phyloP scores from a whole-genome alignment of 805 yeast species.

The Wickerhamiella australiensis region DNA sequence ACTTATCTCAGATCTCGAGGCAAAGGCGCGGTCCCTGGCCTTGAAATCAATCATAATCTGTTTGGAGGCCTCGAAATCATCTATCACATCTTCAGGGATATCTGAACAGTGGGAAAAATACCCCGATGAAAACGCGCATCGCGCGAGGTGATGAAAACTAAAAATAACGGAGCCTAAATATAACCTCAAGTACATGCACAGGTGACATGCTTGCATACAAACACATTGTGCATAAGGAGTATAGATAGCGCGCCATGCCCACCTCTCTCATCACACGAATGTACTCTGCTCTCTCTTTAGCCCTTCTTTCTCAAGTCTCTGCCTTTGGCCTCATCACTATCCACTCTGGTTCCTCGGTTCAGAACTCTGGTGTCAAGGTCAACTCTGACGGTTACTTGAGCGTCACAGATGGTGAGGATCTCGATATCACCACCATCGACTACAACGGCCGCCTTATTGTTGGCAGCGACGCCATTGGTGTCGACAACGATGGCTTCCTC shows the following conservation, averaged over 20 bases:
- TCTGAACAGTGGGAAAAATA: too few relatives aligned
- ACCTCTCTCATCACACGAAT: neutral
- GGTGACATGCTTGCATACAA: neutral
- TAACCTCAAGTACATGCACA: too few relatives aligned
- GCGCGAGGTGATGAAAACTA: too few relatives aligned
- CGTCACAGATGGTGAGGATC: neutral
- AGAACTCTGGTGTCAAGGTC: neutral
- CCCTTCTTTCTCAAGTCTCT: slow-evolving; percentile 1
- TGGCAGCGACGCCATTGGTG: neutral
- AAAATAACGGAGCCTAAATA: too few relatives aligned
- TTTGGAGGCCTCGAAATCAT: too few relatives aligned
- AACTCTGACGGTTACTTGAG: neutral
- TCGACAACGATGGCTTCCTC: neutral
- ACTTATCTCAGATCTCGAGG: too few relatives aligned
- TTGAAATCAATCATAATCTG: too few relatives aligned
- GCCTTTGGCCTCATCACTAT: slow-evolving; percentile 3
- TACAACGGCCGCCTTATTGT: neutral
- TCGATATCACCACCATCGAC: neutral
- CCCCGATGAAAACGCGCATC: too few relatives aligned
- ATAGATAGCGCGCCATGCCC: neutral
- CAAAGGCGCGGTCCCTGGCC: too few relatives aligned
- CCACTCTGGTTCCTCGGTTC: slow-evolving; percentile 5
- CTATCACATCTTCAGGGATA: too few relatives aligned
- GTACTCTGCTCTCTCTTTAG: slow-evolving; percentile 7
- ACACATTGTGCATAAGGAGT: neutral